Evolutionary conservation across 2,329 filamentous ascomycete genomes (phyloP), one percentile per base, ranked within the genome.

Genomic region (Neocatenulostroma microsporum): DNA sequence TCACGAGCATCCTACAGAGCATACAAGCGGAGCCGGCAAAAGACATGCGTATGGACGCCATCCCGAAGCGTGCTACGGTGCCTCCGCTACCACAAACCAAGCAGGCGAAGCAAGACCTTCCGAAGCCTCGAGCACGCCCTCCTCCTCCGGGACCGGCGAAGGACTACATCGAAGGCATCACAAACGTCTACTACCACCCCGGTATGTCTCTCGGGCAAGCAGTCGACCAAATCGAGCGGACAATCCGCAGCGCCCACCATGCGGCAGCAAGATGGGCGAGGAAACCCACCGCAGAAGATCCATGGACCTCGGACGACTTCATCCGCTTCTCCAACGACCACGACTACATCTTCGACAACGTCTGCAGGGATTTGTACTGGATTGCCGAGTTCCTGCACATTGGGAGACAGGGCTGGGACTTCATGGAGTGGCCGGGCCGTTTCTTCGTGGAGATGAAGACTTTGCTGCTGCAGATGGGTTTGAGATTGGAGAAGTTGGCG

Each of bases 161-260:
- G 7, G 6, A 13, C 13, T 13, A 28, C 26, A 14, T 28, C 9
- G 26, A 28, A 14, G 26, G 26, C 26, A 14, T 6, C 26, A 28
- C 26, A 6, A 28, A 28, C 13, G 15, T 28, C 26, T 28, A 28
- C 26, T 28, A 28, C 26, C 26, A 28, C 26, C 26, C 26, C 9
- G 15, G 26, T 14, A 28, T 28, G 26, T 6, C 6, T 7, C n/a
- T 14, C 15, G 26, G 15, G 26, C 26, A 28, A 7, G 26, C 26
- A 6, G 10, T 14, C 8, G 13, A n/a, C 10, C 26, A 28, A 14
- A 11, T 28, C 26, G 26, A 25, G 9, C 8, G 8, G 23, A 25
- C 23, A 25, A 25, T 25, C 23, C 8, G 15, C 7, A n/a, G 6
- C 15, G 26, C 13, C 9, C 26, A 13, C 13, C 10, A 13, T 10